Base-by-base conservation (phyloP, 2,329 filamentous ascomycete genomes). In the Fusarium humuli region DNA sequence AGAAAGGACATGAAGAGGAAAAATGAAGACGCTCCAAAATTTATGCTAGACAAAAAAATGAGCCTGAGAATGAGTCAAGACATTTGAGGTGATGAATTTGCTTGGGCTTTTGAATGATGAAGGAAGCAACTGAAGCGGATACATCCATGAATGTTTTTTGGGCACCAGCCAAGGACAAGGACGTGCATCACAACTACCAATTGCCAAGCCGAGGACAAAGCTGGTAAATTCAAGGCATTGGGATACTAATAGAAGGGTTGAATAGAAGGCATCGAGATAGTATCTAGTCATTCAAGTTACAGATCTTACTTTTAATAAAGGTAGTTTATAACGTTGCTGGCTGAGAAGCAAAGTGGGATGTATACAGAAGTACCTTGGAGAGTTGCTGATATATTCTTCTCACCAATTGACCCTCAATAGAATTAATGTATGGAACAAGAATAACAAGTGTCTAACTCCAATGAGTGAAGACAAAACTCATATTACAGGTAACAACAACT, bases 161-260 rank as follows among this genome's bases (percentile, higher is more conserved):
- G 60, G 55, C 49, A 52, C 44, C 45, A 20, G 69, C 34, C 23
- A 50, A 50, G 20, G 20, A 16, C 30, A 34, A 62, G 61, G 66
- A 57, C 66, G 66, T 69, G 56, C 56, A 69, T 69, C 37, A 40
- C 30, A 22, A 42, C 46, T 62, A 57, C 61, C 66, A 67, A 42
- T 47, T 58, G 61, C 61, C 66, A 66, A 70, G 66, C 18, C 25
- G 52, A 22, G 20, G 44, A 16, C 9, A 22, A 23, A 25, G 7
- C 6, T 42, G 6, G 29, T 14, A 18, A 32, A 16, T 42, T 29
- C 3, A 20, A 13, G 23, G 13, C 13, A 27, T 41, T 6, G 7
- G 10, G 16, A n/a, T n/a, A 14, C 7, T n/a, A 11, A 34, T 1
- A 6, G 6, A 50, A 34, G 9, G 29, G 5, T 5, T 14, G 2